Evolutionary conservation across 176 grass and related monocot genomes (phyloP).

Genomic region (Musa acuminata): DNA sequence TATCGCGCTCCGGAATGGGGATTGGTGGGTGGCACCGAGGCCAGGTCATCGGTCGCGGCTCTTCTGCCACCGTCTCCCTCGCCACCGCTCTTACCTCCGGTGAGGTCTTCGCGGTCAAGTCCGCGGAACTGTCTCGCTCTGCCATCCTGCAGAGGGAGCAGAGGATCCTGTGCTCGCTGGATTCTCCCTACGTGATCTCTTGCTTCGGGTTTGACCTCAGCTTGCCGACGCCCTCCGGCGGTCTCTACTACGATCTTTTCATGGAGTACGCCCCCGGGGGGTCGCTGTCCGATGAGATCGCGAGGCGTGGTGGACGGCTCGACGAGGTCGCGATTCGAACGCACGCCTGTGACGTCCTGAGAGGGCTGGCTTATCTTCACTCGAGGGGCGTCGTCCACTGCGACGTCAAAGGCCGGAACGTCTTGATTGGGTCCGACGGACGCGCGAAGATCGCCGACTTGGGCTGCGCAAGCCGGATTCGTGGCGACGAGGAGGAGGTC

Average conservation of each 20-base stretch:
- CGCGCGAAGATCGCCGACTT: not conserved
- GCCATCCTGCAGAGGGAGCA: slow-evolving; percentile 1
- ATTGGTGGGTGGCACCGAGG: slow-evolving; percentile 1
- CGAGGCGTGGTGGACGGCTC: not conserved
- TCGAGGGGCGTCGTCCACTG: not conserved
- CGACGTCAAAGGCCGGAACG: slow-evolving; percentile 4
- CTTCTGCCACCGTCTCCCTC: slow-evolving; percentile 1
- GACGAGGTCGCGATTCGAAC: not conserved
- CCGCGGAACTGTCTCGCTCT: not conserved
- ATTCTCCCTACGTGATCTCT: slow-evolving; percentile 1
- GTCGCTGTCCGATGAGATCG: not conserved
- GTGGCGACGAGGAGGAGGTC: not conserved
- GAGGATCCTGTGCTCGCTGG: not conserved
- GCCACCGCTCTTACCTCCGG: not conserved
- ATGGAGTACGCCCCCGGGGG: not conserved
- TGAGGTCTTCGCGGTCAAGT: slow-evolving; percentile 6
- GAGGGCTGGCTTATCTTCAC: not conserved
- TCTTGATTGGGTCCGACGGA: not conserved
- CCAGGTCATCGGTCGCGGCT: slow-evolving; percentile 4
- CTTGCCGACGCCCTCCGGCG: not conserved
- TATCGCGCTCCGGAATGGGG: not conserved
- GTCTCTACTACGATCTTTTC: slow-evolving; percentile 4
- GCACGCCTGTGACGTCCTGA: not conserved
- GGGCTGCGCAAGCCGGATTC: not conserved
- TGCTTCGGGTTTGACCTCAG: slow-evolving; percentile 4